Base-by-base conservation (phyloP, 1,284 basidiomycete species). In the Peniophora sp. region DNA sequence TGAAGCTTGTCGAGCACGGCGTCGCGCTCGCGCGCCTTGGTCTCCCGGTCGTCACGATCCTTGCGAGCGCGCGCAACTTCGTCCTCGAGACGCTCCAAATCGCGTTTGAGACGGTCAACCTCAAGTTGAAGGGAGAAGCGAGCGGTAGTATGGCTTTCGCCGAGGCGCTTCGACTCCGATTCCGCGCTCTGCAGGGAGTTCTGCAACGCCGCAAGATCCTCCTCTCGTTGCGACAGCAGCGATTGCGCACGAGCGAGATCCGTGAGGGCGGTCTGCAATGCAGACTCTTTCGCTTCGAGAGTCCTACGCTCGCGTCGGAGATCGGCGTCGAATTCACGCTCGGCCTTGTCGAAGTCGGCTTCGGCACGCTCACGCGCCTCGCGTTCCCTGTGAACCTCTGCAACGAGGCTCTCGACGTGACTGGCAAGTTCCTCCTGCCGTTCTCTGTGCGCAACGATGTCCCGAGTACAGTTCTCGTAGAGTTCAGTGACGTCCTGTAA, bases 111-210 rank as follows among this genome's bases (percentile, higher is more conserved):
- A 1, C 93, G 74, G 59, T 97, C 95, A 3, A 93, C 78, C 67
- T 98, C 95, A 23, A 97, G 78, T 65, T 97, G 90, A 37, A 98
- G 70, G 0, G 90, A 90, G 71, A 92, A 92, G 51, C 84, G 78
- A 46, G 92, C 88, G 10, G 85, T 87, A 1, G 87, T 87, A 59
- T 88, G 86, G 24, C 83, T 76, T 68, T 93, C 88, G 36, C 92
- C 92, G 3, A 85, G 71, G 54, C 84, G 80, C 68, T 83, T 83
- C 50, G 81, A 81, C 62, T 86, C 83, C 11, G 70, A 70, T 58
- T 90, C 88, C 48, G 83, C 62, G 0, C 70, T 68, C 55, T 83
- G 79, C 23, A 97, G 71, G 0, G 84, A 84, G 3, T 68, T 68
- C 64, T 97, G 91, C 3, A 97, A 78, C 0, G 80, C 78, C 1